These are phyloP conservation scores for Cryptosporidium tyzzeri DNA, from an alignment of 169 alveolate genomes.

Conservation along the genomic window DNA sequence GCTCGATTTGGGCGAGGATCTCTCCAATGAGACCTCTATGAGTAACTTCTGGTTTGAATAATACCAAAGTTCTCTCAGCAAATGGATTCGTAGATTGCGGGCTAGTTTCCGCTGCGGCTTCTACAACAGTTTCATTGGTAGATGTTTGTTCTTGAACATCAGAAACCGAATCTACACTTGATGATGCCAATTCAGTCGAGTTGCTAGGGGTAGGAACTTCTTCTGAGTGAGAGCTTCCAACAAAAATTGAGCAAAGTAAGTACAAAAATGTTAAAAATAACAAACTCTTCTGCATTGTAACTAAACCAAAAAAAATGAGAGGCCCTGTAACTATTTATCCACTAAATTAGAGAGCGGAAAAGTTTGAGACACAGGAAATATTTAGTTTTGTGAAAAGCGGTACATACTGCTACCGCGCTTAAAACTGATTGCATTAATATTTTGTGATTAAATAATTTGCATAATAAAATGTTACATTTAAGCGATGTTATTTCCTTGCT, in stretches of 20 bases:
- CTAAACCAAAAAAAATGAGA: conserved; percentile 4
- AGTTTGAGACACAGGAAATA: conserved; percentile 26
- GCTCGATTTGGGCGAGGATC: conserved; percentile 34
- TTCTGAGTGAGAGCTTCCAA: background rate
- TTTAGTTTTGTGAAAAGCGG: background rate
- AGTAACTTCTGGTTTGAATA: conserved; percentile 56
- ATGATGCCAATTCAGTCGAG: background rate
- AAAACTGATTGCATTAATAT: background rate
- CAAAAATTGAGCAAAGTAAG: background rate
- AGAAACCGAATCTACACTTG: background rate
- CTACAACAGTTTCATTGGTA: background rate
- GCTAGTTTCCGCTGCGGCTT: background rate
- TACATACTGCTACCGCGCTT: conserved; percentile 10
- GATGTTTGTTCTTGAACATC: background rate
- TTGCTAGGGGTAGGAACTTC: background rate
- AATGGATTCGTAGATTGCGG: conserved; percentile 38
- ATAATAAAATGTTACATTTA: no score
- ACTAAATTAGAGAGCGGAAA: conserved; percentile 20
- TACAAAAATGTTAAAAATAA: background rate
- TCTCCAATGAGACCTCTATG: conserved; percentile 69
- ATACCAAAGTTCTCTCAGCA: conserved; percentile 41
- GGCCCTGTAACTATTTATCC: background rate
- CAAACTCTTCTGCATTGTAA: conserved; percentile 22
- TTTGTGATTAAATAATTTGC: background rate
- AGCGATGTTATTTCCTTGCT: no score